These are phyloP conservation scores for Sinapis alba DNA, from an alignment of 441 rosid genomes.

Conservation along the genomic window DNA sequence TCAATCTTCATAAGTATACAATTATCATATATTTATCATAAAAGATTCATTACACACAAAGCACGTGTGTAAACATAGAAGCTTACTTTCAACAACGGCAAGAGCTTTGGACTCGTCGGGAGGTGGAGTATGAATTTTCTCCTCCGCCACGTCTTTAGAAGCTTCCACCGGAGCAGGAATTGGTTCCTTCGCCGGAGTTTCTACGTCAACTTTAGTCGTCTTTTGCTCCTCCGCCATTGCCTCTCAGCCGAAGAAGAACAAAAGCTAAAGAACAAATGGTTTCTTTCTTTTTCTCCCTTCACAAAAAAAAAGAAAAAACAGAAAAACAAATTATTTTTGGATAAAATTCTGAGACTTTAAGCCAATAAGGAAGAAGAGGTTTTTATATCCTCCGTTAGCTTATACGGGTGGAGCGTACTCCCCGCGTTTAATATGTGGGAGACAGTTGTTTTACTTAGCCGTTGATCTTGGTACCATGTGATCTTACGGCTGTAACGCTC, in stretches of 20 bases:
- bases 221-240: slow-evolving; percentile 35
- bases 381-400: slow-evolving; percentile 33
- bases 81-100: slow-evolving; percentile 53
- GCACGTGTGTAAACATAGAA: not conserved
- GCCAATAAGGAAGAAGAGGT: slow-evolving; percentile 1
- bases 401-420: slow-evolving; percentile 31
- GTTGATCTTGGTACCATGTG: slow-evolving; percentile 27
- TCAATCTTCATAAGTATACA: not conserved
- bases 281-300: not conserved
- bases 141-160: slow-evolving; percentile 25
- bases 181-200: slow-evolving; percentile 37
- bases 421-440: slow-evolving; percentile 34
- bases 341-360: not conserved
- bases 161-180: slow-evolving; percentile 36
- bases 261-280: not conserved
- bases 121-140: slow-evolving; percentile 37
- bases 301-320: not conserved
- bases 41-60: not conserved
- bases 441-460: slow-evolving; percentile 12
- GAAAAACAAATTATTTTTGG: not conserved
- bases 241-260: slow-evolving; percentile 13
- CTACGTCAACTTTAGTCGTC: slow-evolving; percentile 32
- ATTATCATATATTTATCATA: not conserved
- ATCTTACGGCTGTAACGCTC: slow-evolving; percentile 30
- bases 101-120: slow-evolving; percentile 60